phyloP scores from a whole-genome alignment of 2,329 filamentous ascomycete species.

The Fusarium udum region DNA sequence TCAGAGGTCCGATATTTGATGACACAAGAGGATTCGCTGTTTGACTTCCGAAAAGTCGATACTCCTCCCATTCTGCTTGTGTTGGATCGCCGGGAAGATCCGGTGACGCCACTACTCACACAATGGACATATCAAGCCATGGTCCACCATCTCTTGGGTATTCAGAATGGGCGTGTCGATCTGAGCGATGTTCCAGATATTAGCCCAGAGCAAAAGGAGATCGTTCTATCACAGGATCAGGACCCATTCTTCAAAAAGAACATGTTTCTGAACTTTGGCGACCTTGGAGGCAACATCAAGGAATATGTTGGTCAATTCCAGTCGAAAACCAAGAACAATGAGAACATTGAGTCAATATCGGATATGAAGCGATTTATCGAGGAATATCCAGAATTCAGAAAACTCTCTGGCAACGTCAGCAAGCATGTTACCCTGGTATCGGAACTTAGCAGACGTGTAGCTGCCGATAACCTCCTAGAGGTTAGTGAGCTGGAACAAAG shows the following conservation, averaged over 20 bases:
- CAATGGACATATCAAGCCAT: constrained; percentile 99
- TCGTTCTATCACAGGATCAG: constrained; percentile 94
- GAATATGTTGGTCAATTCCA: constrained; percentile 99
- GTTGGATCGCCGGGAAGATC: constrained; percentile 91
- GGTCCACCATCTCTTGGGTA: constrained; percentile 95
- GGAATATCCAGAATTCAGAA: constrained; percentile 97
- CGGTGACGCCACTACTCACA: constrained; percentile 90
- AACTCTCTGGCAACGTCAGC: constrained; percentile 96
- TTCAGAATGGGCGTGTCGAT: constrained; percentile 93
- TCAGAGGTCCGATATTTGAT: constrained; percentile 92
- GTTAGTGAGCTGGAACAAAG: constrained; percentile 98
- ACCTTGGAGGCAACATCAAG: constrained; percentile 94
- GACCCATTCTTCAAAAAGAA: constrained; percentile 99
- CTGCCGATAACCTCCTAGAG: constrained; percentile 87
- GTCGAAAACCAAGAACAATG: constrained; percentile 94
- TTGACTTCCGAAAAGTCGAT: constrained; percentile 94
- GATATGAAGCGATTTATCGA: constrained; percentile 99
- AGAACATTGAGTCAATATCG: constrained; percentile 94
- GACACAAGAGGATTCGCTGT: constrained; percentile 94
- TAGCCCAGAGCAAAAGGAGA: constrained; percentile 87
- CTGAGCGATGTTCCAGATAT: constrained; percentile 85
- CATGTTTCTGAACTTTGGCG: constrained; percentile 98
- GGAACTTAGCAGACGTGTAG: constrained; percentile 88
- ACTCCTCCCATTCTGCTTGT: constrained; percentile 93
- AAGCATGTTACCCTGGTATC: constrained; percentile 97